Conservation (phyloP, 2,329 filamentous ascomycete species). For the Monosporascus sp. region DNA sequence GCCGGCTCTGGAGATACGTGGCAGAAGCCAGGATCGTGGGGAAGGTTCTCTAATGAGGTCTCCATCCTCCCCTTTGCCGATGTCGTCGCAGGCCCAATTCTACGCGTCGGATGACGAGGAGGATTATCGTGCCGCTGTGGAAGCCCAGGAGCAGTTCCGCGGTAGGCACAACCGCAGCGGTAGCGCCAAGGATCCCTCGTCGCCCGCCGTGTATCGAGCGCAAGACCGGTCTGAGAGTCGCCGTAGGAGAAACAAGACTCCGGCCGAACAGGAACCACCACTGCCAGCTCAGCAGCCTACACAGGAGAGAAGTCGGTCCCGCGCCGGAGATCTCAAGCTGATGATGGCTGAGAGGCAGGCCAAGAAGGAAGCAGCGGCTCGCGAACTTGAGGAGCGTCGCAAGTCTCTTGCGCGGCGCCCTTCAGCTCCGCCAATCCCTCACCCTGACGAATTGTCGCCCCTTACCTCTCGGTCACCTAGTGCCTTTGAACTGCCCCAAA, state of each 20-base stretch:
- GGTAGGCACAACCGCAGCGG: constrained; percentile 49
- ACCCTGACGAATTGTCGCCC: constrained; percentile 55
- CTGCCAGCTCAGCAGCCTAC: constrained; percentile 17
- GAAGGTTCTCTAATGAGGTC: constrained; percentile 59
- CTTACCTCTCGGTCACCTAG: constrained; percentile 27
- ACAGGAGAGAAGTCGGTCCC: constrained; percentile 28
- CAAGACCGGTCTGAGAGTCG: constrained; percentile 37
- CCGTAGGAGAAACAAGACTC: constrained; percentile 27
- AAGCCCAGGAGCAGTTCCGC: constrained; percentile 52
- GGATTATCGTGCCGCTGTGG: constrained; percentile 48
- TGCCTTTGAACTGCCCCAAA: constrained; percentile 39
- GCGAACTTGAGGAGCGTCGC: constrained; percentile 83
- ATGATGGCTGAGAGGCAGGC: constrained; percentile 57
- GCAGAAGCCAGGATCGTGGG: constrained; percentile 57
- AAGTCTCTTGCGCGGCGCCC: constrained; percentile 77
- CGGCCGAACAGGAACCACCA: constrained; percentile 24
- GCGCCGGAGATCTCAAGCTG: constrained; percentile 48
- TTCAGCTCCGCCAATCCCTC: constrained; percentile 73
- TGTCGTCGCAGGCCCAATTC: constrained; percentile 56
- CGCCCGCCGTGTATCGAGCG: constrained; percentile 23
- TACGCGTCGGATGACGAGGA: constrained; percentile 62
- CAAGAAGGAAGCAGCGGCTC: constrained; percentile 71
- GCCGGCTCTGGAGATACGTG: constrained; percentile 47
- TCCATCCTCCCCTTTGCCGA: constrained; percentile 75
- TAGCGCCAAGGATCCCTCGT: constrained; percentile 29